A percentile compares a stretch with the other conserved stretches of the same genome.
Evolutionary conservation across 2,329 filamentous ascomycete species (phyloP).

Genomic region (Calycina marina): DNA sequence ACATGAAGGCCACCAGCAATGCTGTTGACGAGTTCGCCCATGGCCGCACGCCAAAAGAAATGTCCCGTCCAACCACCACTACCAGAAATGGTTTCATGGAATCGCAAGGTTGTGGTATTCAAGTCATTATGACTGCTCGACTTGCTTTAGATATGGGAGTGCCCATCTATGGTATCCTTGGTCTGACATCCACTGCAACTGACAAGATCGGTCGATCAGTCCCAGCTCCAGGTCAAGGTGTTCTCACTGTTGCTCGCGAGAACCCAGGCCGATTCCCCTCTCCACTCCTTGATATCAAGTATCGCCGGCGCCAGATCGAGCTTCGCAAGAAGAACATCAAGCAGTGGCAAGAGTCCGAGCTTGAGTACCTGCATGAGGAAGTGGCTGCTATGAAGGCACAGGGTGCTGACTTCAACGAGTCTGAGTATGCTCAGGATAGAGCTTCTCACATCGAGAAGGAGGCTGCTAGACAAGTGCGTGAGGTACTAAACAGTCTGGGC

Average conservation of each 20-base stretch:
- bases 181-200: constrained; percentile 85
- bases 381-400: constrained; percentile 80
- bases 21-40: constrained; percentile 92
- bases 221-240: constrained; percentile 90
- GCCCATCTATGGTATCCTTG: constrained; percentile 89
- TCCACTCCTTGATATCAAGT: constrained; percentile 92
- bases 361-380: constrained; percentile 87
- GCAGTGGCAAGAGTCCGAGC: constrained; percentile 89
- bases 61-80: constrained; percentile 95
- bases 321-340: constrained; percentile 88
- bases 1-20: constrained; percentile 99
- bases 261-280: constrained; percentile 84
- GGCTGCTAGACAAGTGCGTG: constrained; percentile 79
- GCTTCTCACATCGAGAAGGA: constrained; percentile 77
- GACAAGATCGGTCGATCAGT: constrained; percentile 99
- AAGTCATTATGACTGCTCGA: constrained; percentile 95
- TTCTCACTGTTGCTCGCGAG: constrained; percentile 89
- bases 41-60: constrained; percentile 87
- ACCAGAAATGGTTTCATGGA: constrained; percentile 99
- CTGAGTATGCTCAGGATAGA: constrained; percentile 76
- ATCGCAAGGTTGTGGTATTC: constrained; percentile 94
- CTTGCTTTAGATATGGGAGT: constrained; percentile 97
- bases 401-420: constrained; percentile 59
- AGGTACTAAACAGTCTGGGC: constrained; percentile 80
- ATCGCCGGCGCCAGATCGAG: constrained; percentile 88